Evolutionary conservation across 306 rosid genomes (phyloP).

Genomic region (Ormosia emarginata): DNA sequence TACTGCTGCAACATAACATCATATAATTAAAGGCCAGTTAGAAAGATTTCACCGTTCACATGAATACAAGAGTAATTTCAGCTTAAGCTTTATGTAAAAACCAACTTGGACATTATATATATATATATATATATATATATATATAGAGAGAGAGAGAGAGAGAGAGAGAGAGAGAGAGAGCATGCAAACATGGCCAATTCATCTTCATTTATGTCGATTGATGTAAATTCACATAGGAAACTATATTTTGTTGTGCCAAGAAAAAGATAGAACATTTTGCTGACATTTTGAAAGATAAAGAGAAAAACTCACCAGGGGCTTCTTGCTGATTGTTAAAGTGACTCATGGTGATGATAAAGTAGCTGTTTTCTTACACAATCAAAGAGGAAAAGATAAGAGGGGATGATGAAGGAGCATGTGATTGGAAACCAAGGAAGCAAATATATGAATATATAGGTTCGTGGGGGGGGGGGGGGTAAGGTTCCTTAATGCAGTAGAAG

Average conservation of each 20-base stretch:
- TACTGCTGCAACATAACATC: not conserved
- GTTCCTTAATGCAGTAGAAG: not conserved
- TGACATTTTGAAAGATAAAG: not conserved
- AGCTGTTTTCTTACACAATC: not conserved
- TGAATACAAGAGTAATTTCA: not conserved
- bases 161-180: too few relatives aligned
- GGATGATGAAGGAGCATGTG: not conserved
- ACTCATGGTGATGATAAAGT: slow-evolving; percentile 15
- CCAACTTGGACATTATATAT: not conserved
- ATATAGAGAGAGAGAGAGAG: too few relatives aligned
- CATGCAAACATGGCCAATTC: not conserved
- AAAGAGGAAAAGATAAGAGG: not conserved
- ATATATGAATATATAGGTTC: slow-evolving; percentile 13
- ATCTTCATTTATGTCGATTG: not conserved
- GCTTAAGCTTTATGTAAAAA: not conserved
- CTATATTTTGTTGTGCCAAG: not conserved
- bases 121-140: too few relatives aligned
- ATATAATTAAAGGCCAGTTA: not conserved
- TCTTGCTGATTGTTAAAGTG: slow-evolving; percentile 27
- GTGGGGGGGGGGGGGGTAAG: not conserved
- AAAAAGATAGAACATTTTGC: not conserved
- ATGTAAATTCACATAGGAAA: not conserved
- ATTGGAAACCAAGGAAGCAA: not conserved
- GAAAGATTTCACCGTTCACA: not conserved
- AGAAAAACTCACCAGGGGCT: slow-evolving; percentile 21